Evolutionary conservation across 495 filamentous ascomycete genomes (phyloP).

Genomic region (Monascus purpureus): DNA sequence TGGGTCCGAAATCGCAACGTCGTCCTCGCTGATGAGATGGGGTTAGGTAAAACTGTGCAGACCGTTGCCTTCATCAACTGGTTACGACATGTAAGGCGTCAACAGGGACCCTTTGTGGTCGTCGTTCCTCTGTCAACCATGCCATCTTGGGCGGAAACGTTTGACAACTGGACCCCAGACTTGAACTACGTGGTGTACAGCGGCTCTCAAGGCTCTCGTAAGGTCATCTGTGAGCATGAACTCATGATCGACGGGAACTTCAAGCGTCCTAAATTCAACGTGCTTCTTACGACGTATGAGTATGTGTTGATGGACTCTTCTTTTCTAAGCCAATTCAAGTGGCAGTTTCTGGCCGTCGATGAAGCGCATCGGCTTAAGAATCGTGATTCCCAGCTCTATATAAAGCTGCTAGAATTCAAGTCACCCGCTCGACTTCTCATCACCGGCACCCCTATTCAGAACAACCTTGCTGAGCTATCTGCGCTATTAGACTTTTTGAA

Average conservation of each 20-base stretch:
- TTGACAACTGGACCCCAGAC: conserved; percentile 92
- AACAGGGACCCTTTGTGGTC: conserved; percentile 90
- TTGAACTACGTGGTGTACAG: conserved; percentile 96
- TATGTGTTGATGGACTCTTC: conserved; percentile 70
- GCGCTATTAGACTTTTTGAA: conserved; percentile 92
- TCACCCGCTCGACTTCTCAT: conserved; percentile 79
- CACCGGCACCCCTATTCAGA: conserved; percentile 94
- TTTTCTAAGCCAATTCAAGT: conserved; percentile 76
- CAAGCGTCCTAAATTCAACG: conserved; percentile 83
- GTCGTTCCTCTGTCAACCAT: conserved; percentile 93
- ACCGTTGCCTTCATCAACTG: conserved; percentile 95
- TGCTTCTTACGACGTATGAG: conserved; percentile 90
- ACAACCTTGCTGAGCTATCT: conserved; percentile 82
- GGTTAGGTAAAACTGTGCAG: conserved; percentile 94
- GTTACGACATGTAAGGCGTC: conserved; percentile 79
- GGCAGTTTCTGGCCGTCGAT: conserved; percentile 93
- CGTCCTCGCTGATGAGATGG: conserved; percentile 97
- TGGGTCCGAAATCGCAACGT: conserved; percentile 88
- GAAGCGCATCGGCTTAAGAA: conserved; percentile 97
- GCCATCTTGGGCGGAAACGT: conserved; percentile 94
- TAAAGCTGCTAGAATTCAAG: conserved; percentile 70
- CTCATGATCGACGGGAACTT: conserved; percentile 70
- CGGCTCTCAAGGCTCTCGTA: conserved; percentile 67
- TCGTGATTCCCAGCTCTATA: conserved; percentile 80
- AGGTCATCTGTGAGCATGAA: conserved; percentile 76